Evolutionary conservation across 1,139 yeast genomes (phyloP).

Genomic region (Nakaseomyces sp.): DNA sequence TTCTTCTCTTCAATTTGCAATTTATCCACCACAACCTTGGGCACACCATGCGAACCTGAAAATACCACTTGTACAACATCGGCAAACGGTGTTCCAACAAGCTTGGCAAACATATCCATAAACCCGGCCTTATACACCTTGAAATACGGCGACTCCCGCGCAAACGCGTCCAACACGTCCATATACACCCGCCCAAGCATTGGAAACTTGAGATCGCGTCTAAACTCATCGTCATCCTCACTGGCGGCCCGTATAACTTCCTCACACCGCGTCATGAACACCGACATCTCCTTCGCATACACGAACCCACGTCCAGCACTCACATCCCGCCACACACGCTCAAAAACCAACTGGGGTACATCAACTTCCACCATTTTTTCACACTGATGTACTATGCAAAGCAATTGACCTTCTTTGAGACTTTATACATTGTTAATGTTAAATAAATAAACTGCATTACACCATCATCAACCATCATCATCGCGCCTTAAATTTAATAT

Average conservation of each 20-base stretch:
- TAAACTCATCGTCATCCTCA: constrained; percentile 4
- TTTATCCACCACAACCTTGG: not conserved
- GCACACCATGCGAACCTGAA: constrained; percentile 8
- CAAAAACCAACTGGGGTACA: constrained; percentile 11
- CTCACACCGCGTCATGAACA: constrained; percentile 19
- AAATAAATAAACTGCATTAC: no score
- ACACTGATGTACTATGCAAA: no score
- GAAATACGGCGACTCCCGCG: constrained; percentile 23
- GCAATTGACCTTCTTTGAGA: no score
- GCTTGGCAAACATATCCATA: constrained; percentile 23
- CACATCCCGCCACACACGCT: constrained; percentile 30
- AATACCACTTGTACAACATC: constrained; percentile 12
- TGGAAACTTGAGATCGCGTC: constrained; percentile 3
- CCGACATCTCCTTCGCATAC: constrained; percentile 27
- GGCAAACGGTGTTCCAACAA: constrained; percentile 22
- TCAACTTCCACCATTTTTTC: not conserved
- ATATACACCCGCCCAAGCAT: constrained; percentile 23
- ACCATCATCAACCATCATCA: no score
- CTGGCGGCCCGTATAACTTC: constrained; percentile 15
- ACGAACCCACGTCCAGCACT: constrained; percentile 30
- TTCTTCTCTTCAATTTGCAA: not conserved
- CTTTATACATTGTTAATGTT: no score
- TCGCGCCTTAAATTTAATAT: no score
- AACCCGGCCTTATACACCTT: constrained; percentile 30
- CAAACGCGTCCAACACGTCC: constrained; percentile 24